A percentile compares a stretch with the other conserved stretches of the same genome.
Evolutionary conservation across 495 filamentous ascomycete genomes (phyloP).

Genomic region (Venustampulla echinocandica): DNA sequence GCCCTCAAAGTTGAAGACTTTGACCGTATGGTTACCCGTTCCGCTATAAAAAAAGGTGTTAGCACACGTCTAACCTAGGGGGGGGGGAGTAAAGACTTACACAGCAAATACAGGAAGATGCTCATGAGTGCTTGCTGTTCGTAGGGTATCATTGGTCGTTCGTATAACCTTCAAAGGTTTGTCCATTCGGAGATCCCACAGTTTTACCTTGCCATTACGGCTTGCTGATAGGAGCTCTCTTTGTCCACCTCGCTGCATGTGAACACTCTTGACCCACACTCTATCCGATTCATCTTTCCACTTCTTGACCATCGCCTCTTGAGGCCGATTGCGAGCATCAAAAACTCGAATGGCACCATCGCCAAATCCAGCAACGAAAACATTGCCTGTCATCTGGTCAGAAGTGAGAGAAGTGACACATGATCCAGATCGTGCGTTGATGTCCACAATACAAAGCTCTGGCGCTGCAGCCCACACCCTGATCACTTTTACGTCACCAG

Average conservation of each 20-base stretch:
- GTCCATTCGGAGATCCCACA: conserved; percentile 93
- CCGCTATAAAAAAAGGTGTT: conserved; percentile 56
- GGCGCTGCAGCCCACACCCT: conserved; percentile 90
- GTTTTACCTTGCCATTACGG: conserved; percentile 80
- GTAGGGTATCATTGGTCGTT: conserved; percentile 67
- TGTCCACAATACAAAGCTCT: conserved; percentile 89
- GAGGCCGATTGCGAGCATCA: conserved; percentile 73
- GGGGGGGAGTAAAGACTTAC: conserved; percentile 45
- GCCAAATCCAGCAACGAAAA: conserved; percentile 93
- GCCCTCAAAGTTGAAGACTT: conserved; percentile 83
- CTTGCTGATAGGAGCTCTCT: conserved; percentile 82
- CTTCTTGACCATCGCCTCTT: conserved; percentile 81
- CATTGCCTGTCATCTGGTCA: conserved; percentile 91
- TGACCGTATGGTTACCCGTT: conserved; percentile 77
- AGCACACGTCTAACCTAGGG: conserved; percentile 29
- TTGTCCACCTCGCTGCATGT: conserved; percentile 93
- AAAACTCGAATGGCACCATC: conserved; percentile 95
- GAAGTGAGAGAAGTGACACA: conserved; percentile 94
- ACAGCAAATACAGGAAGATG: conserved; percentile 94
- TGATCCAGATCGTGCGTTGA: conserved; percentile 88
- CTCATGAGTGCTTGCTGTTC: conserved; percentile 88
- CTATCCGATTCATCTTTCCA: conserved; percentile 83
- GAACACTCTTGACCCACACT: conserved; percentile 89
- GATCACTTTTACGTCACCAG: conserved; percentile 92
- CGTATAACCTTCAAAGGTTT: conserved; percentile 61